Evolutionary conservation across 2,329 filamentous ascomycete species (phyloP), one percentile per base, ranked within the genome.

Genomic region (Colletotrichum chrysophilum): DNA sequence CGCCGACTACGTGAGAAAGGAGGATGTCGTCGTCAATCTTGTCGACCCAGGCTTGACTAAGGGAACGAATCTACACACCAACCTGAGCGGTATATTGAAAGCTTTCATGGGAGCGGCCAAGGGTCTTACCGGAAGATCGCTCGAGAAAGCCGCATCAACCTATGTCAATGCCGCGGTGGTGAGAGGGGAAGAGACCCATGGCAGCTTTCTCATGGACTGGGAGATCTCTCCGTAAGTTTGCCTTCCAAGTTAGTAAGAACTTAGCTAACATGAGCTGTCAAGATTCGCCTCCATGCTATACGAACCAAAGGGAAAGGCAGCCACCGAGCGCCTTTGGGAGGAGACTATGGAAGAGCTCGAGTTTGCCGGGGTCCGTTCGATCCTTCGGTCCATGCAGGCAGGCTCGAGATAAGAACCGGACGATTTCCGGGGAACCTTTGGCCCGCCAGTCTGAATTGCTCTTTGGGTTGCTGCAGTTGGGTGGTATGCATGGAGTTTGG

Each of bases 131-230:
- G 85, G 76, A 3, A 79, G 85, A 28, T 81, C 74, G 7, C 68
- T 82, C 12, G 78, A 81, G 21, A 82, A 84, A 5, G 89, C 86
- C 2, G 87, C 87, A 1, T 85, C 83, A 60, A 86, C 84, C 1
- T 88, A 86, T 75, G 64, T 90, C 5, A 87, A 90, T 77, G 88
- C 87, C 1, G 81, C 80, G 0, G 81, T 87, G 0, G 79, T 83
- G 3, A 84, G 88, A 74, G 88, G 88, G 0, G 83, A 83, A 62
- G 87, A 89, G 78, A 86, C 86, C 0, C 88, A 90, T 78, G 88
- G 87, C 5, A 86, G 85, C 55, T 89, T 86, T 71, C 28, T 89
- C 1, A 87, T 86, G 83, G 84, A 85, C 72, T 89, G 86, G 85
- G 79, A 85, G 24, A 85, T 89, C 32, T 74, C 77, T 10, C 85